phyloP scores from a whole-genome alignment of 306 rosid species.

The Citrullus mucosospermus region DNA sequence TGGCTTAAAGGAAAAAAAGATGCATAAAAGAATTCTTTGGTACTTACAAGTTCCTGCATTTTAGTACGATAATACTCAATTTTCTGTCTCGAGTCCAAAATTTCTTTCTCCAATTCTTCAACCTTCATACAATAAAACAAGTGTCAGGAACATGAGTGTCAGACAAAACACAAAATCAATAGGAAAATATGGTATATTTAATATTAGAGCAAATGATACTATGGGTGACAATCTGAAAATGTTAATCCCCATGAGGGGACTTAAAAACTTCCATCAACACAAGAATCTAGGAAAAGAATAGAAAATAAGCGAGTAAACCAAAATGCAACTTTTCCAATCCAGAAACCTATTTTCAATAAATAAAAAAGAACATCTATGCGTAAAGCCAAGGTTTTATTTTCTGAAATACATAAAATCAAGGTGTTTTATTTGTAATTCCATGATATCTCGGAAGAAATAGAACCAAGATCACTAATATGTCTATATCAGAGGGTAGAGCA shows the following conservation, averaged over 20 bases:
- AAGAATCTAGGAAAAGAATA: neutral
- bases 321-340: neutral
- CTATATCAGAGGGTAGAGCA: neutral
- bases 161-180: neutral
- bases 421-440: neutral
- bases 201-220: neutral
- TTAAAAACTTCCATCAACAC: neutral
- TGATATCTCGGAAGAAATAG: neutral
- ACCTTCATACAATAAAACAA: constrained; percentile 46
- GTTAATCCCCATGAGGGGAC: neutral
- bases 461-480: neutral
- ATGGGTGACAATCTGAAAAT: neutral
- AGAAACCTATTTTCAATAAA: neutral
- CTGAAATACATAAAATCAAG: no score
- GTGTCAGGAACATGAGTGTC: neutral
- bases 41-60: constrained; percentile 98
- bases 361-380: neutral
- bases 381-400: neutral
- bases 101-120: constrained; percentile 83
- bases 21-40: neutral
- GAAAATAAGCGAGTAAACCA: neutral
- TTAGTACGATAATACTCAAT: constrained; percentile 60
- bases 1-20: constrained; percentile 15
- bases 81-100: constrained; percentile 66
- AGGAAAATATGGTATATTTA: neutral